Conservation (phyloP, 805 yeast genomes). For the Starmerella floris region DNA sequence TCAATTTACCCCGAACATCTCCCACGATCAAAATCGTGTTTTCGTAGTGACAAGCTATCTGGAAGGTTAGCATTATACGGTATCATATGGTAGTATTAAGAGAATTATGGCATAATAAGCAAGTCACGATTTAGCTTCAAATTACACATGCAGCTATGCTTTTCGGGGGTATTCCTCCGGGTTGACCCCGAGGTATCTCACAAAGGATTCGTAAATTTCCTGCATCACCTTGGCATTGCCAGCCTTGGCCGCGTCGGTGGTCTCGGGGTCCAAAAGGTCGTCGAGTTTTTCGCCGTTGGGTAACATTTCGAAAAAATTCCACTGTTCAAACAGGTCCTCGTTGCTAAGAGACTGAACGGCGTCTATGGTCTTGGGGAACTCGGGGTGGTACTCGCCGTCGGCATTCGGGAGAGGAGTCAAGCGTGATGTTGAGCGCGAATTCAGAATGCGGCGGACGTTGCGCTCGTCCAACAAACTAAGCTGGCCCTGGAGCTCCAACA, state of each 20-base stretch:
- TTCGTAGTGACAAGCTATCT: too few relatives aligned
- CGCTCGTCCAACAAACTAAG: constrained; percentile 64
- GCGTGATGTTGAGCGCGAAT: constrained; percentile 35
- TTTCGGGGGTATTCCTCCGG: constrained; percentile 13
- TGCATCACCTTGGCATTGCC: constrained; percentile 13
- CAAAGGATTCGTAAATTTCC: constrained; percentile 18
- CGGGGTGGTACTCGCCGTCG: constrained; percentile 16
- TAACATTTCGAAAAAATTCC: constrained; percentile 18
- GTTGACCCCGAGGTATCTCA: constrained; percentile 12
- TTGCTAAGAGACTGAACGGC: constrained; percentile 10
- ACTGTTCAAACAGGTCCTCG: constrained; percentile 15
- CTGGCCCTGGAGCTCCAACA: constrained; percentile 82
- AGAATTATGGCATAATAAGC: too few relatives aligned
- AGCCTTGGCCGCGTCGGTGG: constrained; percentile 5
- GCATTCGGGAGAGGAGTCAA: constrained; percentile 18
- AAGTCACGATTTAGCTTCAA: too few relatives aligned
- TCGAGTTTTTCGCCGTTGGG: constrained; percentile 14
- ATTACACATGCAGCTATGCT: too few relatives aligned
- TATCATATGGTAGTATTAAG: too few relatives aligned
- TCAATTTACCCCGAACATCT: too few relatives aligned
- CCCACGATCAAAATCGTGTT: too few relatives aligned
- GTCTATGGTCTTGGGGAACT: constrained; percentile 16
- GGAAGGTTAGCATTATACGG: too few relatives aligned
- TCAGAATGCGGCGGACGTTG: constrained; percentile 54
- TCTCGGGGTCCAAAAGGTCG: constrained; percentile 12